Conservation (phyloP, 75 land plant species). For the Selaginella tamariscina region DNA sequence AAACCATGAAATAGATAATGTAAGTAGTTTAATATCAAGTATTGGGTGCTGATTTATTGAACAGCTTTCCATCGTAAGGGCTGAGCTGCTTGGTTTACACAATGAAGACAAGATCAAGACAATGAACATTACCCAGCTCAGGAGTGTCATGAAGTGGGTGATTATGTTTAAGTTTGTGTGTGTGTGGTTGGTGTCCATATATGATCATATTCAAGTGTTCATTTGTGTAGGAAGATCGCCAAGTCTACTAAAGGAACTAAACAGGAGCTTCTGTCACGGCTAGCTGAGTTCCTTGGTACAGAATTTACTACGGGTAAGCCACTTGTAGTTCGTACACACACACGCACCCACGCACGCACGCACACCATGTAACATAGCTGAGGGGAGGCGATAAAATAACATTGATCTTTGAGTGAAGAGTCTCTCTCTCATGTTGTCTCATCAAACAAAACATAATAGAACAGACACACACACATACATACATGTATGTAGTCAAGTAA, state of each 20-base stretch:
- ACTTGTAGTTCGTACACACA: too few species aligned
- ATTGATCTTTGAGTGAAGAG: constrained; percentile 21
- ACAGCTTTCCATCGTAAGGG: neutral
- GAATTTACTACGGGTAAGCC: constrained; percentile 24
- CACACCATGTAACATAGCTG: too few species aligned
- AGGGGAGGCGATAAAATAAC: too few species aligned
- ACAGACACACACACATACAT: neutral
- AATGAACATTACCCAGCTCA: neutral
- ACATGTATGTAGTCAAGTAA: neutral
- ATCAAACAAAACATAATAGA: too few species aligned
- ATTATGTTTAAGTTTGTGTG: neutral
- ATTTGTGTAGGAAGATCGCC: constrained; percentile 29
- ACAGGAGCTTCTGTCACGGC: constrained; percentile 34
- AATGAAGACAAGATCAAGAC: neutral
- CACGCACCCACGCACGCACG: too few species aligned
- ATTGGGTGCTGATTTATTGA: too few species aligned
- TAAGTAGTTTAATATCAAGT: too few species aligned
- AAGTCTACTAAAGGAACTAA: constrained; percentile 37
- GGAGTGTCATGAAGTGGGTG: neutral
- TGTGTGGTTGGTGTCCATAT: neutral
- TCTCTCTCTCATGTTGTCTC: neutral
- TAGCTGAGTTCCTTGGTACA: constrained; percentile 20
- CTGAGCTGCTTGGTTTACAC: neutral
- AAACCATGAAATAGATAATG: too few species aligned
- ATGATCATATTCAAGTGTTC: neutral